Base-by-base conservation (phyloP, 768 basidiomycete genomes). In the Termitomyces sp. region DNA sequence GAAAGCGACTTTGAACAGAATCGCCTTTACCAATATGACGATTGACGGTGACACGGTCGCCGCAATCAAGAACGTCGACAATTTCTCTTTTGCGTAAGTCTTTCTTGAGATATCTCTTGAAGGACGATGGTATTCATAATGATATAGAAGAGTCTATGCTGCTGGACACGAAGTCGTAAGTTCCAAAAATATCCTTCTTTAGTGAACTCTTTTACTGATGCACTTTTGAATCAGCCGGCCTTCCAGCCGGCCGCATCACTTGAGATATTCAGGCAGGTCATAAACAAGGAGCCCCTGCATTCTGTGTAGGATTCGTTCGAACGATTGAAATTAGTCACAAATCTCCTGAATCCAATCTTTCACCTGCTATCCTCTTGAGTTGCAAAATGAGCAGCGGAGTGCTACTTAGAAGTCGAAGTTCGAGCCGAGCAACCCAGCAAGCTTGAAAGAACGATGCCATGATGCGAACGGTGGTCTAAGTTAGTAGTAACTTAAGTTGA, bases 21-120 rank as follows among this genome's bases (percentile, higher is more conserved):
- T 73, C 0, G 71, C 72, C 1, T 74, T 81, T 53, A 76, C 62
- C 5, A 85, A 86, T 59, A 85, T 87, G 72, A 85, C 85, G 0
- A 77, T 87, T 27, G 53, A 76, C 37, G 83, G 79, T 1, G 69
- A 67, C 5, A 62, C 82, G 0, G 79, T 88, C 5, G 86, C 83
- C 0, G 80, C 84, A 0, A 76, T 86, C 18, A 79, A 84, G 65
- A 86, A 87, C 51, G 81, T 88, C 34, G 84, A 83, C 60, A 84
- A 85, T 57, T 87, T 87, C 65, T 75, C 82, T 0, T 88, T 88
- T 67, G 87, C 84, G 85, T 86, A 57, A 64, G 85, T 79, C 3
- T 10, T 44, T 4, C 22, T 55, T 32, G n/a, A n/a, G n/a, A n/a
- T n/a, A n/a, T n/a, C n/a, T n/a, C n/a, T n/a, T n/a, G n/a, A n/a